Conservation (phyloP, 2,329 filamentous ascomycete genomes). For the Botrytis deweyae region DNA sequence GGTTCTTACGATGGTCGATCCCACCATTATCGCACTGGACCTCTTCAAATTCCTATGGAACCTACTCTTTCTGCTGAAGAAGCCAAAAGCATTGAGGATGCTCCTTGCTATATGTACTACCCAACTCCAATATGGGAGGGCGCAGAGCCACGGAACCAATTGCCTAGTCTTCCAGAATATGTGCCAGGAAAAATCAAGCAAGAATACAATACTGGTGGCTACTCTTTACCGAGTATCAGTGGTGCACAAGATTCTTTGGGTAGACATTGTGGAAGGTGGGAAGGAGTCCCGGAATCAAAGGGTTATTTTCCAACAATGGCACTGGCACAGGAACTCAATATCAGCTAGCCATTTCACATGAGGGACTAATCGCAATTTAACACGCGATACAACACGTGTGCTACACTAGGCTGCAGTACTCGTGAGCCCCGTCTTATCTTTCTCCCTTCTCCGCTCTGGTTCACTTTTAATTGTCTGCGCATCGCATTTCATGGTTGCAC, state of each 20-base stretch:
- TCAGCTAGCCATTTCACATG: slow-evolving; percentile 24
- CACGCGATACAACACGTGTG: not conserved
- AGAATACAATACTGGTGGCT: slow-evolving; percentile 31
- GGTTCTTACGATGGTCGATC: slow-evolving; percentile 34
- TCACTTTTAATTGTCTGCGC: not conserved
- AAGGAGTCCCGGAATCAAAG: slow-evolving; percentile 33
- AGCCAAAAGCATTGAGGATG: slow-evolving; percentile 36
- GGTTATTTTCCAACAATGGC: slow-evolving; percentile 38
- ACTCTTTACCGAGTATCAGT: slow-evolving; percentile 34
- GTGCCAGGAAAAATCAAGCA: slow-evolving; percentile 35
- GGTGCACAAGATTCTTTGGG: slow-evolving; percentile 29
- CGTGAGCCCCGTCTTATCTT: not conserved
- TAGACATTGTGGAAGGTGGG: slow-evolving; percentile 39
- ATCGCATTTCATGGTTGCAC: not conserved
- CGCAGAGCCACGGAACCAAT: slow-evolving; percentile 34
- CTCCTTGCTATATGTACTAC: slow-evolving; percentile 38
- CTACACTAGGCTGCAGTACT: not conserved
- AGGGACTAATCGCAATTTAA: not conserved
- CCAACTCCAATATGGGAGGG: slow-evolving; percentile 36
- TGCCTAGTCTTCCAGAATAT: slow-evolving; percentile 33
- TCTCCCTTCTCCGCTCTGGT: not conserved
- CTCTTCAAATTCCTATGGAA: slow-evolving; percentile 38
- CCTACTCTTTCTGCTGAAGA: slow-evolving; percentile 38
- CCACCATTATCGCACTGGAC: slow-evolving; percentile 34
- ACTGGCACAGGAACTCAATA: slow-evolving; percentile 38